Conservation (phyloP, 2,329 filamentous ascomycete genomes). For the Bipolaris oryzae region DNA sequence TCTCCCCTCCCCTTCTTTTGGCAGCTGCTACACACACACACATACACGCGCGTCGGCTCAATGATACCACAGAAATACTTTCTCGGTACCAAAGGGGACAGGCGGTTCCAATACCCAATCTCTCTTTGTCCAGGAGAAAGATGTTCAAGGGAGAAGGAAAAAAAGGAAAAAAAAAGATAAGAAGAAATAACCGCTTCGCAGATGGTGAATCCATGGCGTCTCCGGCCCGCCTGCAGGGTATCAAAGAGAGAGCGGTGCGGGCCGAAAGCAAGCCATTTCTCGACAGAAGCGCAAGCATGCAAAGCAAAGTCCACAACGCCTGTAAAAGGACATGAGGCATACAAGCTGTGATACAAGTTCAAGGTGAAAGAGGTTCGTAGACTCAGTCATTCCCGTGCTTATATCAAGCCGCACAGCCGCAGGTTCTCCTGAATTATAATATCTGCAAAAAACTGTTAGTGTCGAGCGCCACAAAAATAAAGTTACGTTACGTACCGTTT, state of each 20-base stretch:
- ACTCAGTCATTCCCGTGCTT: conserved; percentile 50
- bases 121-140: conserved; percentile 15
- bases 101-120: conserved; percentile 17
- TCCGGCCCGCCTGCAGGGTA: conserved; percentile 40
- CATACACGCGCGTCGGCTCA: conserved; percentile 5
- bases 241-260: conserved; percentile 43
- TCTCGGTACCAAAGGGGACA: conserved; percentile 8
- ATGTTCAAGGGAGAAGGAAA: conserved; percentile 16
- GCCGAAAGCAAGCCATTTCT: conserved; percentile 38
- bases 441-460: conserved; percentile 65
- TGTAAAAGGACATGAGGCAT: conserved; percentile 46
- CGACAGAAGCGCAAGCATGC: conserved; percentile 30
- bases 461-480: background rate
- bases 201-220: conserved; percentile 24
- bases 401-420: conserved; percentile 95
- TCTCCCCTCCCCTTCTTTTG: conserved; percentile 14
- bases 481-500: conserved; percentile 72
- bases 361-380: conserved; percentile 37
- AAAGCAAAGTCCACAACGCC: conserved; percentile 47
- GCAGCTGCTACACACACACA: conserved; percentile 11
- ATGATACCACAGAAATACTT: conserved; percentile 1
- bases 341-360: conserved; percentile 45
- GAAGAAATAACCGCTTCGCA: conserved; percentile 28
- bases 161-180: conserved; percentile 13
- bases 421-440: conserved; percentile 99